These are phyloP conservation scores for Corymbia citriodora DNA, from an alignment of 441 rosid genomes.

Conservation along the genomic window DNA sequence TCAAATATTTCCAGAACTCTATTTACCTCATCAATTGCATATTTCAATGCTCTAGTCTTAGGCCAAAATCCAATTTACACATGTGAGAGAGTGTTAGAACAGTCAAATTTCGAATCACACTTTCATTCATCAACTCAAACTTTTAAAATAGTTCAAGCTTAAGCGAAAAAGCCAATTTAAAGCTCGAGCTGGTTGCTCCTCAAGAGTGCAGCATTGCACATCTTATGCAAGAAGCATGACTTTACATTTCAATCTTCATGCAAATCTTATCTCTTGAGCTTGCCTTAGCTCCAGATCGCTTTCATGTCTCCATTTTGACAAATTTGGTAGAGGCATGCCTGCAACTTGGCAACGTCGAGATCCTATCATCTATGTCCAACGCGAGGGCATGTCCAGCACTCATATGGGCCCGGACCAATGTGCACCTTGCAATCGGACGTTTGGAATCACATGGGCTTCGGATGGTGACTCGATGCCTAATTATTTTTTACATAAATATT, in stretches of 20 bases:
- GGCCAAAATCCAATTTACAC: neutral
- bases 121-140: neutral
- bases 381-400: neutral
- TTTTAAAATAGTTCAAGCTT: accelerated
- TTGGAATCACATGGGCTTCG: neutral
- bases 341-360: neutral
- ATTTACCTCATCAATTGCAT: neutral
- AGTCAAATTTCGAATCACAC: accelerated
- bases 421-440: neutral
- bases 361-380: neutral
- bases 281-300: neutral
- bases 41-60: neutral
- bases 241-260: neutral
- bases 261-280: neutral
- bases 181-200: neutral
- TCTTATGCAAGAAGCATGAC: neutral
- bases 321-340: neutral
- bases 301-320: neutral
- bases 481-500: neutral
- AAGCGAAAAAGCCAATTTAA: neutral
- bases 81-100: neutral
- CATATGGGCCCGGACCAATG: neutral
- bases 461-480: neutral
- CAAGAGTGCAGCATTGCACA: neutral
- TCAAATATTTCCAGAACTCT: accelerated